Evolutionary conservation across 352 stramenopile species (phyloP).

Genomic region (Pythium monospermum): DNA sequence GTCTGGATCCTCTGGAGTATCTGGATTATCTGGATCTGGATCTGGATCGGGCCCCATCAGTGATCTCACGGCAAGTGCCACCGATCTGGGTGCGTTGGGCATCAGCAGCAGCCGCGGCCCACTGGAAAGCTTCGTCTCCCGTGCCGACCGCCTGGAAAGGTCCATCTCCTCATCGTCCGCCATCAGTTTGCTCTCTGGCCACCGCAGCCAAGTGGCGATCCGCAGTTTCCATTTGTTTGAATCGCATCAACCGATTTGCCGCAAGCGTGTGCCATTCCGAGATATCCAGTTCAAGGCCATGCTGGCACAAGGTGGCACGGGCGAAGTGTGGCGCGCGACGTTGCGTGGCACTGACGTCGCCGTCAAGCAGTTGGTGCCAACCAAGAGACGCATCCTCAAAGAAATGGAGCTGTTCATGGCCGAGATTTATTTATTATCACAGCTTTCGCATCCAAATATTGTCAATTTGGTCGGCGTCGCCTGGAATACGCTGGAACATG

Average conservation of each 20-base stretch:
- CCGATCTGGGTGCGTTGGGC: neutral
- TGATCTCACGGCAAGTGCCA: neutral
- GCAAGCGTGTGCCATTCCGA: constrained; percentile 38
- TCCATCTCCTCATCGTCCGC: constrained; percentile 23
- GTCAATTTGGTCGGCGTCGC: constrained; percentile 53
- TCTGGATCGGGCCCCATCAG: too few species aligned
- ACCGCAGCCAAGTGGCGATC: constrained; percentile 48
- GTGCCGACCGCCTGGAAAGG: neutral
- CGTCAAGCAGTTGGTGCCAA: constrained; percentile 59
- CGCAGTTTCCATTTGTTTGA: constrained; percentile 62
- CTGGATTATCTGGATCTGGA: too few species aligned
- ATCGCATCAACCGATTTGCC: constrained; percentile 50
- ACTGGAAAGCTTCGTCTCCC: neutral
- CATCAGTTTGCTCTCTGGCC: constrained; percentile 18
- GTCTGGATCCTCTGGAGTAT: too few species aligned
- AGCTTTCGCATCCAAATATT: constrained; percentile 66
- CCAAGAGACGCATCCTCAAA: constrained; percentile 44
- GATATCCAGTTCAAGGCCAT: constrained; percentile 52
- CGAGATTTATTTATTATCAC: constrained; percentile 68
- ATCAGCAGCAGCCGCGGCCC: constrained; percentile 1
- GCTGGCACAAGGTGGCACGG: constrained; percentile 47
- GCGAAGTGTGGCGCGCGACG: constrained; percentile 71
- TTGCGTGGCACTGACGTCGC: constrained; percentile 43
- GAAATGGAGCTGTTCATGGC: constrained; percentile 77
- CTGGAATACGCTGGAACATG: constrained; percentile 67